These are phyloP conservation scores for Epichloe typhina DNA, from an alignment of 2,329 filamentous ascomycete genomes.

Conservation along the genomic window DNA sequence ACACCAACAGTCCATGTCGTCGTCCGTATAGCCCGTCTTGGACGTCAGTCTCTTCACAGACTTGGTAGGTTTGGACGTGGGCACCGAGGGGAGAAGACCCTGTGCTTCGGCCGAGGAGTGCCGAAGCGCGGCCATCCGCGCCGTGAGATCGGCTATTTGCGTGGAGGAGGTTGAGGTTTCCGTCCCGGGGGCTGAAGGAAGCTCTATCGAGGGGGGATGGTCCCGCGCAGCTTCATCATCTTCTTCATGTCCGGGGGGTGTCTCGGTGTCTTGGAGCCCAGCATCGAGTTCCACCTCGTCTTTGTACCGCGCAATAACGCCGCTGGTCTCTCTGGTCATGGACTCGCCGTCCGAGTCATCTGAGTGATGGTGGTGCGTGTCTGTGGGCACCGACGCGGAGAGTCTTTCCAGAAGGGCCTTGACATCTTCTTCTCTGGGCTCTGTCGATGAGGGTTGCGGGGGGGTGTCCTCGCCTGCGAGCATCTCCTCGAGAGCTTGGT, in stretches of 20 bases:
- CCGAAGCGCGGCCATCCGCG: slow-evolving; percentile 38
- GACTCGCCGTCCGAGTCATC: slow-evolving; percentile 38
- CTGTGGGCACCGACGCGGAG: slow-evolving; percentile 17
- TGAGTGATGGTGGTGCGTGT: slow-evolving; percentile 14
- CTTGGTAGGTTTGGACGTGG: slow-evolving; percentile 32
- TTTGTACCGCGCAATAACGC: slow-evolving; percentile 30
- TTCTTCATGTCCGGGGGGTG: not conserved
- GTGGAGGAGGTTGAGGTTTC: slow-evolving; percentile 5
- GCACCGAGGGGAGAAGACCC: slow-evolving; percentile 37
- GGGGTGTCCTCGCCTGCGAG: slow-evolving; percentile 26
- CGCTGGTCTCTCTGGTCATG: slow-evolving; percentile 31
- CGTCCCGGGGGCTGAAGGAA: not conserved
- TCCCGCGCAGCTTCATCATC: not conserved
- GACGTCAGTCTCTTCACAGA: slow-evolving; percentile 25
- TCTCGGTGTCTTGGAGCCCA: slow-evolving; percentile 2
- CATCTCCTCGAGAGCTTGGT: slow-evolving; percentile 39
- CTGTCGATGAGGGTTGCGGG: slow-evolving; percentile 1
- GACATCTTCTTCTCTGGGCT: slow-evolving; percentile 20
- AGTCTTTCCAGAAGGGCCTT: slow-evolving; percentile 25
- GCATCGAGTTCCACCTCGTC: slow-evolving; percentile 31
- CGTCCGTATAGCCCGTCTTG: slow-evolving; percentile 43
- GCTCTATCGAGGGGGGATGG: not conserved
- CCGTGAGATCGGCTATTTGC: slow-evolving; percentile 29
- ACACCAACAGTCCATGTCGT: slow-evolving; percentile 67
- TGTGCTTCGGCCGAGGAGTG: slow-evolving; percentile 19